Percentiles rank a stretch among this genome's conserved stretches.
Evolutionary conservation across 2,329 filamentous ascomycete genomes (phyloP).

Genomic region (Epichloe amarillans): DNA sequence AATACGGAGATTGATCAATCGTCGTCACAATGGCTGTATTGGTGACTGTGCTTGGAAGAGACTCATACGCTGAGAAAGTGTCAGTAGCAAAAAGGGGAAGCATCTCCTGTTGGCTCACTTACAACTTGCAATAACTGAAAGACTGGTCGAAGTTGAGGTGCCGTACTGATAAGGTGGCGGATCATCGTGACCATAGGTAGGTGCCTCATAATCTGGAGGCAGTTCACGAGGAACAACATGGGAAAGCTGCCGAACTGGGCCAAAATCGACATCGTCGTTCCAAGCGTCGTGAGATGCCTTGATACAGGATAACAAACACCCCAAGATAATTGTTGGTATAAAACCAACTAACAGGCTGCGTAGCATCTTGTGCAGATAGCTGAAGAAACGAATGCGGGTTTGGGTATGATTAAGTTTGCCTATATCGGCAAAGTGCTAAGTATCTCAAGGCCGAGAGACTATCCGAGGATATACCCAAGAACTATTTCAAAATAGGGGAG

Average conservation of each 20-base stretch:
- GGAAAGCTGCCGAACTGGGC: background rate
- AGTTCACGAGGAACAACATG: slow-evolving; percentile 4
- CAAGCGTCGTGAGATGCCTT: background rate
- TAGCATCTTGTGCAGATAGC: background rate
- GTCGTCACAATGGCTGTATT: background rate
- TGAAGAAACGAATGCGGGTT: background rate
- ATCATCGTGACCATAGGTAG: slow-evolving; percentile 8
- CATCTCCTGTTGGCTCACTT: background rate
- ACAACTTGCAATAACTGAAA: slow-evolving; percentile 3
- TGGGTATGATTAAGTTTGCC: background rate
- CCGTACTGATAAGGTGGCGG: slow-evolving; percentile 11
- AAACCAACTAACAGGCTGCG: background rate
- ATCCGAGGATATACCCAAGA: slow-evolving; percentile 1
- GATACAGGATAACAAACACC: slow-evolving; percentile 5
- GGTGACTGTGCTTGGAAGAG: background rate
- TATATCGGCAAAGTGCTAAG: background rate
- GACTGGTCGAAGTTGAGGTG: slow-evolving; percentile 3
- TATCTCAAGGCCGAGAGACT: background rate
- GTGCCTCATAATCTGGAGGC: slow-evolving; percentile 8
- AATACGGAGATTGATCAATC: background rate
- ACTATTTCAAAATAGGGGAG: background rate
- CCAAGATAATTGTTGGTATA: background rate
- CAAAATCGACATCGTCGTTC: background rate
- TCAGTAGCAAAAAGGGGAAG: background rate
- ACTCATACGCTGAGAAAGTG: background rate